Base-by-base conservation (phyloP, 2,329 filamentous ascomycete genomes). In the Calonectria henricotiae region DNA sequence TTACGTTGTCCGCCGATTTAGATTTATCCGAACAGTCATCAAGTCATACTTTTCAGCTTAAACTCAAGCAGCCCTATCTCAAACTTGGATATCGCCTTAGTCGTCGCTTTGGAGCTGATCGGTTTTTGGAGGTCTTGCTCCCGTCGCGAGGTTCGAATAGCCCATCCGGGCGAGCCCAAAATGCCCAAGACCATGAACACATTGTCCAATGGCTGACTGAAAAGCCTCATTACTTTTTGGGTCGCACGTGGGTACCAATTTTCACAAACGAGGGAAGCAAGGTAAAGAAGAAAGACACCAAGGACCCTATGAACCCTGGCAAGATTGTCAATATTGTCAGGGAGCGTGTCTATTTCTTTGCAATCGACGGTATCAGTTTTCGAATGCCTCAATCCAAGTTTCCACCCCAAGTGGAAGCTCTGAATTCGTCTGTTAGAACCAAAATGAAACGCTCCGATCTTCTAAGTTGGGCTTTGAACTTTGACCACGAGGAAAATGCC, bases 51-150 rank as follows among this genome's bases (percentile, higher is more conserved):
- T 88, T 89, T 68, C 70, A 75, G 0, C 74, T 91, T 5, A 82
- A 81, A 5, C 82, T 91, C 11, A 81, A 84, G 2, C 85, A 88
- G 0, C 74, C 90, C 1, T 82, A 80, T 11, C 76, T 90, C 1
- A 87, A 89, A 30, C 76, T 83, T 3, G 82, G 86, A 0, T 85
- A 89, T 76, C 86, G 90, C 1, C 78, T 91, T 0, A 81, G 82
- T 23, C 85, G 90, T 13, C 86, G 85, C 5, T 90, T 90, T 72
- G 89, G 90, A 0, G 79, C 85, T 0, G 89, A 92, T 71, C 84
- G 90, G 0, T 91, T 91, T 54, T 70, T 92, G 1, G 88, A 91
- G 64, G 68, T 92, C 0, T 77, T 85, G 5, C 81, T 91, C 5
- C 89, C 89, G 0, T 83, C 83, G 0, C 81, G 85, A 0, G 79